These are phyloP conservation scores for Alisma plantagoaquatica DNA, from an alignment of 106 monocot species.

Conservation along the genomic window DNA sequence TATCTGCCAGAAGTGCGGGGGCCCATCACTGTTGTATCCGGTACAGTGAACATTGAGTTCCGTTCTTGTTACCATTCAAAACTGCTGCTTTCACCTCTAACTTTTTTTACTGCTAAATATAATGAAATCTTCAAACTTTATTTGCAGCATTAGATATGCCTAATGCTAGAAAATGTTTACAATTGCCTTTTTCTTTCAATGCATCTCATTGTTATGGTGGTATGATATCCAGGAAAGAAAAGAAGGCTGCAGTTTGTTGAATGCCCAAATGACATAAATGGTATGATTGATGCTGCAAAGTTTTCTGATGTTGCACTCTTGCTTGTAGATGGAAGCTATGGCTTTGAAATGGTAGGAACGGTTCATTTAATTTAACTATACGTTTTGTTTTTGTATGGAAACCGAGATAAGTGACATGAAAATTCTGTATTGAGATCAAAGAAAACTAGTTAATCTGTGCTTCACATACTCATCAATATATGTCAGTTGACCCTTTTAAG, in stretches of 20 bases:
- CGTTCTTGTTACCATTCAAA: too few relatives aligned
- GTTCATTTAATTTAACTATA: too few relatives aligned
- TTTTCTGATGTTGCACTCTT: constrained; percentile 81
- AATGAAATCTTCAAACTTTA: neutral
- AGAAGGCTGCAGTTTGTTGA: constrained; percentile 87
- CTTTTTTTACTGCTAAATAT: neutral
- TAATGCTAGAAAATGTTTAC: neutral
- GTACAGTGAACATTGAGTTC: too few relatives aligned
- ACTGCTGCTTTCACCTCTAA: neutral
- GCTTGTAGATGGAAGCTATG: constrained; percentile 89
- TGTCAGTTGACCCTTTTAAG: too few relatives aligned
- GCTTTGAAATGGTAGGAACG: constrained; percentile 82
- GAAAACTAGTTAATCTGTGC: too few relatives aligned
- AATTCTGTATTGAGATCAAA: too few relatives aligned
- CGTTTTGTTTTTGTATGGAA: too few relatives aligned
- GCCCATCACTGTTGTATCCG: constrained; percentile 93
- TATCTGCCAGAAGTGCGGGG: constrained; percentile 88
- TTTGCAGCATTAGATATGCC: neutral
- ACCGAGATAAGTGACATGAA: too few relatives aligned
- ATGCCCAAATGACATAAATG: constrained; percentile 92
- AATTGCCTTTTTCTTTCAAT: neutral
- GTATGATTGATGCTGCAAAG: constrained; percentile 99
- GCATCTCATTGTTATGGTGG: too few relatives aligned
- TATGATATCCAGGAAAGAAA: constrained; percentile 53
- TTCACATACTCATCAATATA: too few relatives aligned